Base-by-base conservation (phyloP, 2,329 filamentous ascomycete species). In the Raffaelea ambrosiae region DNA sequence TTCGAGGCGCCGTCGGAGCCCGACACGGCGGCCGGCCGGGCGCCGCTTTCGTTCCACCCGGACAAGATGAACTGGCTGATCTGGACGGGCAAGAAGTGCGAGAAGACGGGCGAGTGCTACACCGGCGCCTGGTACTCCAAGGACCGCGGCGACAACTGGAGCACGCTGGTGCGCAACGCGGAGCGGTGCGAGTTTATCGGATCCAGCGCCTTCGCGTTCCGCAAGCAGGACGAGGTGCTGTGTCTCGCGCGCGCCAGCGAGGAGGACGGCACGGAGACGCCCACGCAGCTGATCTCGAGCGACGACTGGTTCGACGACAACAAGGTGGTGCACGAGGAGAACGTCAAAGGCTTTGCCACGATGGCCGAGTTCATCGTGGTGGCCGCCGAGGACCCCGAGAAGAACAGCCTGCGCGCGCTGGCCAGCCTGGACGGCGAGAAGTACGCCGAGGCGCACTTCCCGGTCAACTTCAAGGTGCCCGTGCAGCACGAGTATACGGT, bases 321-420 rank as follows among this genome's bases (percentile, higher is more conserved):
- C 53, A 76, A 82, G 56, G 69, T 71, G 14, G 70, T 79, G 20
- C 74, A 80, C 50, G 81, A 85, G 61, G 73, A 78, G 21, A 77
- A 90, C 51, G 85, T 95, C 39, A 80, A 84, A 56, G 84, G 85
- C 56, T 97, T 95, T 65, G 91, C 89, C 2, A 94, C 86, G 5
- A 97, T 96, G 91, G 84, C 86, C 36, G 93, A 98, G 62, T 98
- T 95, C 63, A 93, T 98, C 59, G 80, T 98, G 36, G 84, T 95
- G 44, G 90, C 90, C 2, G 83, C 84, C 5, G 76, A 84, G 50
- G 80, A 89, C 50, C 71, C 81, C 29, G 80, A 86, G 35, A 72
- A 79, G 48, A 72, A 83, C 36, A 84, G 79, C 2, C 70, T 96
- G 51, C 82, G 82, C 52, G 84, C 91, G 31, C 82, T 90, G 56